Evolutionary conservation across 164 flowering plant genomes (phyloP), one percentile per base, ranked within the genome.

Genomic region (Vitis rotundifolia): DNA sequence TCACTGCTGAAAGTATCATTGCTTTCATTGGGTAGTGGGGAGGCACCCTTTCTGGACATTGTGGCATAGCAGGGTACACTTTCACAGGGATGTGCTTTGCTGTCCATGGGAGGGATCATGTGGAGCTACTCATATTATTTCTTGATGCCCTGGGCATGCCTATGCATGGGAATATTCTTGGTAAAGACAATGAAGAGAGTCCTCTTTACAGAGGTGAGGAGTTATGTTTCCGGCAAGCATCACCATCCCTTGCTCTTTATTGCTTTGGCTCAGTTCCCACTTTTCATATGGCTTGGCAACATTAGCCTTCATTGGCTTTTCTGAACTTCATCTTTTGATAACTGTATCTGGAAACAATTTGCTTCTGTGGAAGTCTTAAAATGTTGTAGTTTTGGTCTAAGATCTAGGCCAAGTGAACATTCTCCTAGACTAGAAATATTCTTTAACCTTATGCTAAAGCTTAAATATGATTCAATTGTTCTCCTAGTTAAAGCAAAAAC

Each of bases 21-120:
- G 29, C 71, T 69, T 19, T 68, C 83, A 9, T 53, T 84, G 52
- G 82, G 88, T n/a, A 66, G 76, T 59, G 88, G 81, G 2, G 88
- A 85, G 67, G 79, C 80, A 14, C 84, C 86, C 5, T 68, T 82
- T 18, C 79, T 85, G n/a, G 88, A 82, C 72, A 67, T 80, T 12
- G 81, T 82, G 50, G 85, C 88, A 2, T 84, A 81, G 83, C 77
- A 2, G 88, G 86, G 1, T 85, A 83, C 50, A 63, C 83, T 6
- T 85, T 85, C 67, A 63, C 81, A 0, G 88, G 79, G 2, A 28
- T 78, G 54, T 81, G 75, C 13, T 16, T 85, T 22, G 82, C 83
- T 15, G 62, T 83, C 9, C 31, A 79, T 14, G 82, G 76, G 8
- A 19, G 68, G 66, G 61, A 67, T 85, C 2, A 0, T 69, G 1